Base-by-base conservation (phyloP, 164 flowering plant species). In the Euptelea pleiosperma region DNA sequence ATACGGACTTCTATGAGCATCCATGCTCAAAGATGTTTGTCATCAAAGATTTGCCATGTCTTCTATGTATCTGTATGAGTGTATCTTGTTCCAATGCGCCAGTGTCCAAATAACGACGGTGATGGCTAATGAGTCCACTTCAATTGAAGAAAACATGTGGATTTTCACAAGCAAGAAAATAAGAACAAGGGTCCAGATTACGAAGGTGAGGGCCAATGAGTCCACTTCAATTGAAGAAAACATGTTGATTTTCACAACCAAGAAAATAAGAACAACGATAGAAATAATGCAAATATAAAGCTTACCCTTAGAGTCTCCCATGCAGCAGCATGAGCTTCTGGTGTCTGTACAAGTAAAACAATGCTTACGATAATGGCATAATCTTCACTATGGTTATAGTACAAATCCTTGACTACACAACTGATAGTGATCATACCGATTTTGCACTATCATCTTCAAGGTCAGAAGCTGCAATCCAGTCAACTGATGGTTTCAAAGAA, bases 401-500 rank as follows among this genome's bases (percentile, higher is more conserved):
- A 28, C 16, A 48, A 60, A 25, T 42, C 45, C 55, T 28, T 8
- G 10, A 18, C 11, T 9, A 21, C 15, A 41, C 7, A 52, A 58
- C 10, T 40, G 40, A 14, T 16, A 45, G 28, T 8, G n/a, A 9
- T 51, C 45, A 37, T 81, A 94, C 99, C 79, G 58, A 65, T 75
- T 71, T 71, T 19, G 83, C 84, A 64, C 77, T 81, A 4, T 82
- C 91, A 71, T 91, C 96, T 79, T 91, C 97, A 57, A 94, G 91
- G 71, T 94, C 99, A 56, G 96, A 86, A 74, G 99, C 99, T 33
- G 96, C 97, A 81, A 94, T 84, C 97, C 99, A 94, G 29, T 85
- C 87, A 62, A 94, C 73, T 47, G 77, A 63, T 56, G 97, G 97
- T 84, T 81, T 86, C 68, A 89, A 63, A 36, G 86, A 82, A 63